These are phyloP conservation scores for Vaccinium corymbosum DNA, from an alignment of 148 eudicot genomes.

Conservation along the genomic window DNA sequence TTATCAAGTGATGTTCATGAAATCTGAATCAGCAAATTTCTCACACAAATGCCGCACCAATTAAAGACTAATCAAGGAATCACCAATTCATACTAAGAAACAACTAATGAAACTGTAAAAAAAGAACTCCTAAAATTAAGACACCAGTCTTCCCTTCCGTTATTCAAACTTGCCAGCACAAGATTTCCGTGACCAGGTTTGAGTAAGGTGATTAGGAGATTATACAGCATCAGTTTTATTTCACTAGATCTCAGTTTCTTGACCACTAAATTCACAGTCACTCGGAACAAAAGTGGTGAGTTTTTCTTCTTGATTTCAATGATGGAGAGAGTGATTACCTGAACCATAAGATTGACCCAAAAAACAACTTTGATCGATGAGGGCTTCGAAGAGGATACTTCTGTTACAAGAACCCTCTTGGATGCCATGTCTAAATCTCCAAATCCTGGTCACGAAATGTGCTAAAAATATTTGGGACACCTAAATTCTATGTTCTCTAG, in stretches of 20 bases:
- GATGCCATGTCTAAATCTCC: background rate
- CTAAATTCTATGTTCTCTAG: background rate
- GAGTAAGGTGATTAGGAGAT: background rate
- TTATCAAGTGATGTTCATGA: background rate
- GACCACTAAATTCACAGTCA: background rate
- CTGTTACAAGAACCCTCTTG: too few species aligned
- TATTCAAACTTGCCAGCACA: background rate
- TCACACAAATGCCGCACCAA: background rate
- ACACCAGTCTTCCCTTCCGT: background rate
- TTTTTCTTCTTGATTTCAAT: background rate
- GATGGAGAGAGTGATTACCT: background rate
- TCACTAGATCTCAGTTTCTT: background rate
- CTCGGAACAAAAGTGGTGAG: background rate
- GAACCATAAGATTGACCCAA: background rate
- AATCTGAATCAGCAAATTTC: constrained; percentile 5
- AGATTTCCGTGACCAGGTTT: background rate
- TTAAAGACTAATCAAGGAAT: background rate
- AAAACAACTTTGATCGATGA: background rate
- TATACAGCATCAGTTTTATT: background rate
- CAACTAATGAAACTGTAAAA: background rate
- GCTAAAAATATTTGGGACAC: background rate
- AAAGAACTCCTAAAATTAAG: background rate
- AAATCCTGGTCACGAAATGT: background rate
- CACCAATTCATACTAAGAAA: too few species aligned
- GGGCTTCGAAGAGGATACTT: too few species aligned